Conservation (phyloP, 441 rosid species). For the Populus hybrid region DNA sequence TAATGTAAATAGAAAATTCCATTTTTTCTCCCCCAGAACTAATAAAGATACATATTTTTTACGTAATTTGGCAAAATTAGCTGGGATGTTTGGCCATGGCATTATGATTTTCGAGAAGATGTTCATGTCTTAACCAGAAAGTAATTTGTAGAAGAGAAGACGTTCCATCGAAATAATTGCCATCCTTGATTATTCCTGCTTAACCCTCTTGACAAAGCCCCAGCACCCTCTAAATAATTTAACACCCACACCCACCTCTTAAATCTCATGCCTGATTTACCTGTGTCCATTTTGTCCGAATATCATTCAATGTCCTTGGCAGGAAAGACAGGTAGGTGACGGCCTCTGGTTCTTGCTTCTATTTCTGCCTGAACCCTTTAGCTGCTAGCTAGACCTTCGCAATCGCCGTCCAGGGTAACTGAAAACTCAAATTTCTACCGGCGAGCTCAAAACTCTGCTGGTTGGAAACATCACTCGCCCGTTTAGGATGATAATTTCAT, state of each 20-base stretch:
- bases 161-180: slow-evolving; percentile 30
- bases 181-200: slow-evolving; percentile 35
- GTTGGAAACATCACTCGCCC: too few species aligned
- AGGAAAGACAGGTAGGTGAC: neutral
- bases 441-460: neutral
- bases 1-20: neutral
- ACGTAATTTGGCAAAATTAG: slow-evolving; percentile 16
- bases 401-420: neutral
- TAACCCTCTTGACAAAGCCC: slow-evolving; percentile 59
- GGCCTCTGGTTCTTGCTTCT: neutral
- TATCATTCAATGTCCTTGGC: neutral
- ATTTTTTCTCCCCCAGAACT: neutral
- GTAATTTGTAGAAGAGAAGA: slow-evolving; percentile 28
- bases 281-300: neutral
- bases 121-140: slow-evolving; percentile 34
- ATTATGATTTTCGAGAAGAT: slow-evolving; percentile 10
- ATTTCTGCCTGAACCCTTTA: neutral
- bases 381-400: neutral
- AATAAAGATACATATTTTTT: neutral
- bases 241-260: slow-evolving; percentile 10
- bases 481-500: too few species aligned
- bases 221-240: slow-evolving; percentile 38
- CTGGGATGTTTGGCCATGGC: slow-evolving; percentile 15
- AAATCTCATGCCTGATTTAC: neutral
- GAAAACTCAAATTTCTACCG: neutral